A percentile compares a stretch with the other conserved stretches of the same genome.
These are phyloP conservation scores for Fibroporia radiculosa DNA, from an alignment of 768 basidiomycete species.

Conservation along the genomic window DNA sequence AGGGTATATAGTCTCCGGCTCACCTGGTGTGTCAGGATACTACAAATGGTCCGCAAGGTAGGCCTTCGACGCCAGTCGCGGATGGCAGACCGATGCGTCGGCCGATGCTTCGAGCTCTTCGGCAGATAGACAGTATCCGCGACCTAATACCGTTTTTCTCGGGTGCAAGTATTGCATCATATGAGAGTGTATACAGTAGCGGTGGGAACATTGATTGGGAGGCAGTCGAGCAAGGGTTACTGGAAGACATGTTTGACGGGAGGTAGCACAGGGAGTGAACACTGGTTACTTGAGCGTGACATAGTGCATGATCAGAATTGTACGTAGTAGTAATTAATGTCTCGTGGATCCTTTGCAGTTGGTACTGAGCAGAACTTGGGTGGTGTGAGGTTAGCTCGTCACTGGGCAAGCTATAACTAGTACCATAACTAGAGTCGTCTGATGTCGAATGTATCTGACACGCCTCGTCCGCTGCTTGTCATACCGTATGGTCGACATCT, in stretches of 20 bases:
- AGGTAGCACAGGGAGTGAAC: slow-evolving; percentile 38
- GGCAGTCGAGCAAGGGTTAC: slow-evolving; percentile 71
- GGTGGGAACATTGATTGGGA: slow-evolving; percentile 84
- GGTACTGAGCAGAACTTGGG: too few species aligned
- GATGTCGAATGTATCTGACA: too few species aligned
- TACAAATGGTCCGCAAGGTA: slow-evolving; percentile 12
- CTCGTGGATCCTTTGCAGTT: too few species aligned
- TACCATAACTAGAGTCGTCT: too few species aligned
- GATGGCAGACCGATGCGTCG: slow-evolving; percentile 46
- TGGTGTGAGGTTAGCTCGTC: too few species aligned
- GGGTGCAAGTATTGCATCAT: slow-evolving; percentile 78
- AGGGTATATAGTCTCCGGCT: slow-evolving; percentile 22
- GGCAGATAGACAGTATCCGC: slow-evolving; percentile 75
- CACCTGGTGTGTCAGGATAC: slow-evolving; percentile 15
- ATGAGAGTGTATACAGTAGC: slow-evolving; percentile 84
- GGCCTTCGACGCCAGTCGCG: slow-evolving; percentile 9
- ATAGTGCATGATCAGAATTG: too few species aligned
- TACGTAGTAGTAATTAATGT: too few species aligned
- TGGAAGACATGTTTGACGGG: slow-evolving; percentile 88
- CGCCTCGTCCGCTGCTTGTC: too few species aligned
- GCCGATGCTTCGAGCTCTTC: slow-evolving; percentile 61
- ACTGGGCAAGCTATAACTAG: too few species aligned
- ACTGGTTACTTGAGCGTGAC: too few species aligned
- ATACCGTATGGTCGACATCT: too few species aligned
- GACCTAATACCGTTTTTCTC: slow-evolving; percentile 91